Evolutionary conservation across 2,329 filamentous ascomycete genomes (phyloP).

Genomic region (Fusarium sp.): DNA sequence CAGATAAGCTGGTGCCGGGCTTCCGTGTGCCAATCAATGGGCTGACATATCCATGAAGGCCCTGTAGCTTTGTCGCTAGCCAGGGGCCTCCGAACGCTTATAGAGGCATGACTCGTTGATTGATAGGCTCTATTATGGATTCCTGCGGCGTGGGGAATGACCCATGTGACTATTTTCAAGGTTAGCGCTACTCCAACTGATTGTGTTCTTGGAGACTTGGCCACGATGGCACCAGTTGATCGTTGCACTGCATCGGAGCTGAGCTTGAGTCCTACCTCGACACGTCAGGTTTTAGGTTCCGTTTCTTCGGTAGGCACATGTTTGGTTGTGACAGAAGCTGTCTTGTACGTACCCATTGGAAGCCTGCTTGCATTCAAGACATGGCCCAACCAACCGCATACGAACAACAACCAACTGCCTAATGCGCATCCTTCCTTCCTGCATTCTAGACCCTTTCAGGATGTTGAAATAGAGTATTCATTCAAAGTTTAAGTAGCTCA

Average conservation of each 20-base stretch:
- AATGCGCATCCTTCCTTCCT: not conserved
- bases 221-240: not conserved
- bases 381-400: not conserved
- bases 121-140: not conserved
- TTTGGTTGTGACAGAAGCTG: too few species aligned
- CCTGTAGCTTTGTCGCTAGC: not conserved
- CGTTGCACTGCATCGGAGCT: not conserved
- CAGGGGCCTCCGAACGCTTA: slow-evolving; percentile 4
- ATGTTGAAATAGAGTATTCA: slow-evolving; percentile 13
- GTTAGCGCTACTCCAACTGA: not conserved
- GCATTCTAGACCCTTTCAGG: not conserved
- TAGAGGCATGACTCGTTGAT: not conserved
- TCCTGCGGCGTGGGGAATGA: not conserved
- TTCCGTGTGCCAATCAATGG: slow-evolving; percentile 12
- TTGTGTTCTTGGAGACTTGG: not conserved
- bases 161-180: slow-evolving; percentile 9
- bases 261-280: not conserved
- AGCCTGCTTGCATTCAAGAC: not conserved
- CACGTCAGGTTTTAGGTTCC: too few species aligned
- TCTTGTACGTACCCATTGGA: too few species aligned
- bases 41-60: slow-evolving; percentile 8
- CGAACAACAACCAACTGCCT: not conserved
- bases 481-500: not conserved
- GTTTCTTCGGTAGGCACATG: too few species aligned
- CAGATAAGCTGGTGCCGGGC: slow-evolving; percentile 33